phyloP scores from a whole-genome alignment of 2,329 filamentous ascomycete species.

The Clarireedia hainanense region DNA sequence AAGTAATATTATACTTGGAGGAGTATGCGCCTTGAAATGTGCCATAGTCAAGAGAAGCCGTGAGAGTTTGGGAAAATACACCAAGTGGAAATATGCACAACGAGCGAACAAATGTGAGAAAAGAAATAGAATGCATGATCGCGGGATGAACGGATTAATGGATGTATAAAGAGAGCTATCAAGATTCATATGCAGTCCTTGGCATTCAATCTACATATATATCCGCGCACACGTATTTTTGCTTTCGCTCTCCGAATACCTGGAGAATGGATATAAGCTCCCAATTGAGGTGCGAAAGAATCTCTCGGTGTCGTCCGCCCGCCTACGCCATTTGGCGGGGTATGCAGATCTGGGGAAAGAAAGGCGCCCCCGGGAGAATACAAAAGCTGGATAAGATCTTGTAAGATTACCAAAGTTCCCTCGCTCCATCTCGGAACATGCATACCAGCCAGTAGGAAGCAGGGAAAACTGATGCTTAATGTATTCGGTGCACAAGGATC shows the following conservation, averaged over 20 bases:
- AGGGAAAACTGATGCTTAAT: not conserved
- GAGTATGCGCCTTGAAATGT: conserved; percentile 46
- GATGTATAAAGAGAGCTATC: not conserved
- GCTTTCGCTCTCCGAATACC: not conserved
- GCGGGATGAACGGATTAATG: not conserved
- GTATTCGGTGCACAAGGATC: not conserved
- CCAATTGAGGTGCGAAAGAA: not conserved
- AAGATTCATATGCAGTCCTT: not conserved
- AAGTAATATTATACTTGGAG: conserved; percentile 45
- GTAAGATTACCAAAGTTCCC: no score
- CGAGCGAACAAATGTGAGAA: not conserved
- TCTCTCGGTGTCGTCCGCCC: not conserved
- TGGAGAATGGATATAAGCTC: not conserved
- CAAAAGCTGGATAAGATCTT: not conserved
- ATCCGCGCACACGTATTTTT: not conserved
- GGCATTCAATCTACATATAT: not conserved
- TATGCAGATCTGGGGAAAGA: not conserved
- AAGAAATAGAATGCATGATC: not conserved
- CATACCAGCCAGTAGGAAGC: conserved; percentile 1
- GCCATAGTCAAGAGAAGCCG: conserved; percentile 39
- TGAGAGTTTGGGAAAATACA: conserved; percentile 25
- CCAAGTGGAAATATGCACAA: not conserved
- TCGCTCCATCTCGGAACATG: not conserved
- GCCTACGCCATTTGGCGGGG: not conserved
- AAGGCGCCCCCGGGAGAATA: not conserved